Base-by-base conservation (phyloP, 495 filamentous ascomycete species). In the Penicillium longicatenatum region DNA sequence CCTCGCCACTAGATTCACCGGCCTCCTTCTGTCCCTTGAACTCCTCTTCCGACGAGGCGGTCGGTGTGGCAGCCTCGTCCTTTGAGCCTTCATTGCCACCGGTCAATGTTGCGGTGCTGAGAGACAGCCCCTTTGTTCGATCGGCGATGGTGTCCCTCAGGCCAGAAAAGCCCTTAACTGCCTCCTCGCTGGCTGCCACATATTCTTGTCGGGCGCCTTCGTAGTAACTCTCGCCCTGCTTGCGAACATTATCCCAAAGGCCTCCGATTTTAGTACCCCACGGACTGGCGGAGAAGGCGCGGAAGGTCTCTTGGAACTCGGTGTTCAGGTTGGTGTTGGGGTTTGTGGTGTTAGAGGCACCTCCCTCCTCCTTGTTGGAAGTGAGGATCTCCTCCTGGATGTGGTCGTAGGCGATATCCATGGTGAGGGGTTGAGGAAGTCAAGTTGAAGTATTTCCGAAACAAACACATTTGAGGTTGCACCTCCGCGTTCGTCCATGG, bases 381-480 rank as follows among this genome's bases (percentile, higher is more conserved):
- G 82, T 79, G 60, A 91, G 78, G 52, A 83, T 80, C 69, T 93
- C 88, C 76, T 96, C 92, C 67, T 91, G 88, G 64, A 98, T 95
- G 71, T 96, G 92, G 68, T 98, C 94, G 82, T 98, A 98, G 39
- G 94, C 92, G 64, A 96, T 74, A 82, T 98, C 94, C 94, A 98
- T 98, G 64, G 50, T 54, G 56, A 39, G 44, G 50, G 47, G 45
- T 41, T 17, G 30, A 53, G 55, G 48, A 57, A 31, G 33, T 42
- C 41, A 59, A 59, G 56, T 11, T 54, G 47, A 14, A 35, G 21
- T 33, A 54, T 24, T 47, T 39, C 31, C 35, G 45, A 57, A 60
- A 60, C 54, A 41, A 54, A 57, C 54, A 58, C 51, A 47, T 39
- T 39, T 31, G 57, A 59, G 55, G 61, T 60, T 55, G 57, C 52